Evolutionary conservation across 83 land plant genomes (phyloP), one percentile per base, ranked within the genome.

Genomic region (Picea abies): DNA sequence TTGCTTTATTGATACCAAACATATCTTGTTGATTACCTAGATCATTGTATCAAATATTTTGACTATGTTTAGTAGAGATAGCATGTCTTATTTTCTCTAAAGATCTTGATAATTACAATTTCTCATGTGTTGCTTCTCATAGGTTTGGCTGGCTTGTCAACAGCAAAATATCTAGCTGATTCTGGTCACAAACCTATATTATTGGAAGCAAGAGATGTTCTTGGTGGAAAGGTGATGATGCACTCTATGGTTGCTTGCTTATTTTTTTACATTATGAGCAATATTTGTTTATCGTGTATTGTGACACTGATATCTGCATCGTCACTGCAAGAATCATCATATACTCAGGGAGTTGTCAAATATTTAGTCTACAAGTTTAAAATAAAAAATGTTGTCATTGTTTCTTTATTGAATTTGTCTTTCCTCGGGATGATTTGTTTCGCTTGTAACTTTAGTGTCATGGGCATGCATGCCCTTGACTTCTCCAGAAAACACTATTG

Each of bases 91-190:
- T 49, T 49, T 49, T 49, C 56, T 49, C 12, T 49, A 49, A 35
- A 35, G 19, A 35, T 52, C 22, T 39, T 67, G n/a, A 69, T 17
- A 69, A 35, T 6, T 69, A 41, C 22, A 49, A 41, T 32, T 64
- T 37, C 56, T 26, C 8, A 4, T 67, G 52, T 61, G 20, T 39
- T 49, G 56, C 56, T 66, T 39, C 26, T 76, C 80, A 61, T 84
- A 97, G 99, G 99, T 81, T 89, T 97, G 90, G 99, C 97, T 81
- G 99, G 99, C 75, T 85, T 97, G 29, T 92, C 93, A 11, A 97
- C 98, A 61, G 99, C 99, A 82, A 97, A 97, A 78, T 97, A 97
- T 82, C 81, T 97, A 76, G 95, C 98, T 63, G 99, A 97, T 90
- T 94, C 98, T 3, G 99, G 99, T n/a, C 99, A 97, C 72, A 94